These are phyloP conservation scores for Blastomyces parvus DNA, from an alignment of 2,329 filamentous ascomycete genomes.

Conservation along the genomic window DNA sequence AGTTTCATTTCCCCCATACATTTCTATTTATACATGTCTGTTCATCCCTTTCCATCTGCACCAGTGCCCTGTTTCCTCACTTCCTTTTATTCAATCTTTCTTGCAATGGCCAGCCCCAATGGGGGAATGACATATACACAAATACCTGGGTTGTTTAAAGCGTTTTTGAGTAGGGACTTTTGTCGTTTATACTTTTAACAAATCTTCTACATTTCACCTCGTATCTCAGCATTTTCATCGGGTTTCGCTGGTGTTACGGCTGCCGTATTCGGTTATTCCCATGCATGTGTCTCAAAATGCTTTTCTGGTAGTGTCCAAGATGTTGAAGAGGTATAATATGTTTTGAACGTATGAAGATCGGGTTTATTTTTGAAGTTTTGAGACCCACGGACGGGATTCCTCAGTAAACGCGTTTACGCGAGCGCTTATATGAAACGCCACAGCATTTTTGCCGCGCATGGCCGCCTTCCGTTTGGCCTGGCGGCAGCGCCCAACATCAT, in stretches of 20 bases:
- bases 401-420: background rate
- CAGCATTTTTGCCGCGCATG: background rate
- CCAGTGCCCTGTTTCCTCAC: background rate
- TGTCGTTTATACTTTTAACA: too few species aligned
- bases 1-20: background rate
- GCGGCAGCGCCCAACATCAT: background rate
- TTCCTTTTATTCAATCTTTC: background rate
- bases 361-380: too few species aligned
- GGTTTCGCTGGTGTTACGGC: too few species aligned
- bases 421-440: background rate
- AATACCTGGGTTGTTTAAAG: background rate
- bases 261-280: too few species aligned
- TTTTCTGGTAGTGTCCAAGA: too few species aligned
- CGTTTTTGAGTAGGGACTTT: background rate
- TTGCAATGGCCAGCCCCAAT: background rate
- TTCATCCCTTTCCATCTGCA: background rate
- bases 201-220: background rate
- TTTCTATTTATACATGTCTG: background rate
- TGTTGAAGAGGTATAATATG: too few species aligned
- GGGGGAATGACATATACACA: background rate
- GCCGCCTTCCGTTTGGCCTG: conserved; percentile 1
- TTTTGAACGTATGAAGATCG: too few species aligned
- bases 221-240: background rate
- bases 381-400: too few species aligned
- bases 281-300: too few species aligned